Evolutionary conservation across 2,329 filamentous ascomycete species (phyloP).

Genomic region (Cladophialophora psammophila): DNA sequence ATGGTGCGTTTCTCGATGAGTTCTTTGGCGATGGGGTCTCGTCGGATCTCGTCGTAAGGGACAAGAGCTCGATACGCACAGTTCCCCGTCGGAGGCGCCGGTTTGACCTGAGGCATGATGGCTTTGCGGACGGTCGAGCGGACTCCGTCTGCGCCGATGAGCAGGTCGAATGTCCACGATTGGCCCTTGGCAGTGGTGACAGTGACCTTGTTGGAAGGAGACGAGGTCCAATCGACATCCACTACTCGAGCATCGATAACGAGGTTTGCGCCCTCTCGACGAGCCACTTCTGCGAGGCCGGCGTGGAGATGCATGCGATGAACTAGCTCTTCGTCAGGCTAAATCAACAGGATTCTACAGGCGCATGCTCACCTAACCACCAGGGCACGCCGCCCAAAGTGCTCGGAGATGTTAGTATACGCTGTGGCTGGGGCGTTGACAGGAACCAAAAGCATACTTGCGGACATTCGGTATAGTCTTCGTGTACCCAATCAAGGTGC

Average conservation of each 20-base stretch:
- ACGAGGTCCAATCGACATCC: slow-evolving; percentile 42
- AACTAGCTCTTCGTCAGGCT: slow-evolving; percentile 45
- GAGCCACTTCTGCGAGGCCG: slow-evolving; percentile 51
- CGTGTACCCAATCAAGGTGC: slow-evolving; percentile 50
- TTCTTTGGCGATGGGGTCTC: slow-evolving; percentile 52
- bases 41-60: slow-evolving; percentile 51
- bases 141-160: slow-evolving; percentile 54
- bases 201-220: slow-evolving; percentile 17
- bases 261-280: slow-evolving; percentile 49
- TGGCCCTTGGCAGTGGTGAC: slow-evolving; percentile 39
- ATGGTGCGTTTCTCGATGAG: slow-evolving; percentile 52
- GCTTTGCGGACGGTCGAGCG: slow-evolving; percentile 49
- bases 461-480: slow-evolving; percentile 39
- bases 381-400: slow-evolving; percentile 28
- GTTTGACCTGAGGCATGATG: slow-evolving; percentile 52
- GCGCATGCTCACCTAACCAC: slow-evolving; percentile 43
- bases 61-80: slow-evolving; percentile 57
- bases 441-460: slow-evolving; percentile 14
- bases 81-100: slow-evolving; percentile 50
- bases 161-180: slow-evolving; percentile 46
- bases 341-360: neutral
- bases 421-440: neutral
- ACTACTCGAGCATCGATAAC: slow-evolving; percentile 49
- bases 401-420: slow-evolving; percentile 20
- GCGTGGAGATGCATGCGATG: slow-evolving; percentile 58